Evolutionary conservation across 441 rosid species (phyloP).

Genomic region (Dalechampia spathulata): DNA sequence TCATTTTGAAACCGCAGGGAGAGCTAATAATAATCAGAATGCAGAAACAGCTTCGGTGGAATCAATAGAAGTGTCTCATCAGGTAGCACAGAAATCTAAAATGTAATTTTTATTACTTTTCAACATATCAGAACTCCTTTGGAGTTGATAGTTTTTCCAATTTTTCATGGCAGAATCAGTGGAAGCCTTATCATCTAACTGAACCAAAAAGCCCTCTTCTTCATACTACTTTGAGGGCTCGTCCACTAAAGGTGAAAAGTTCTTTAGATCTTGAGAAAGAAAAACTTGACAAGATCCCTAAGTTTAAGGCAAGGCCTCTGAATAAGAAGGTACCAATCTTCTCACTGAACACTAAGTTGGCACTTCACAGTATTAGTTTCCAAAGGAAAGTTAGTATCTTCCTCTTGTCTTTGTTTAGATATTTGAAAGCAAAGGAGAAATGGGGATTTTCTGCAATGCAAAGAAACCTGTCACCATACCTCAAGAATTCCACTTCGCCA

Average conservation of each 20-base stretch:
- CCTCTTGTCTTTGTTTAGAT: conserved; percentile 39
- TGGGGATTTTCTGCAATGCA: conserved; percentile 70
- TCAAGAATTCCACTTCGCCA: conserved; percentile 87
- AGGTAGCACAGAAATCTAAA: conserved; percentile 31
- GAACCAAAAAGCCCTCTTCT: conserved; percentile 78
- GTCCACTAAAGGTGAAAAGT: conserved; percentile 69
- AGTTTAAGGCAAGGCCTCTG: conserved; percentile 90
- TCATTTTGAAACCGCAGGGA: conserved; percentile 69
- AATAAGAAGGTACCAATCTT: conserved; percentile 67
- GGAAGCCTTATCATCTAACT: conserved; percentile 55
- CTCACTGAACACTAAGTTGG: neutral
- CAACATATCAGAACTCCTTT: no score
- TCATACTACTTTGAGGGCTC: conserved; percentile 79
- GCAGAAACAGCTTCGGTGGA: conserved; percentile 74
- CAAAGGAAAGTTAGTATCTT: neutral
- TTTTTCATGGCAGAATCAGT: conserved; percentile 34
- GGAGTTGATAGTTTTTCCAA: neutral
- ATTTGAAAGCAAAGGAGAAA: conserved; percentile 91
- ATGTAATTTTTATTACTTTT: neutral
- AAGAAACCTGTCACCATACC: conserved; percentile 82
- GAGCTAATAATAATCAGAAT: conserved; percentile 65
- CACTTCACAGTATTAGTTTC: neutral
- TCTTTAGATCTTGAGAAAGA: conserved; percentile 79
- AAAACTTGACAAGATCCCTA: conserved; percentile 83
- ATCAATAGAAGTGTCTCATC: conserved; percentile 65